A percentile compares a stretch with the other conserved stretches of the same genome.
Conservation (phyloP, 768 basidiomycete genomes). For the Clavulina sp. region DNA sequence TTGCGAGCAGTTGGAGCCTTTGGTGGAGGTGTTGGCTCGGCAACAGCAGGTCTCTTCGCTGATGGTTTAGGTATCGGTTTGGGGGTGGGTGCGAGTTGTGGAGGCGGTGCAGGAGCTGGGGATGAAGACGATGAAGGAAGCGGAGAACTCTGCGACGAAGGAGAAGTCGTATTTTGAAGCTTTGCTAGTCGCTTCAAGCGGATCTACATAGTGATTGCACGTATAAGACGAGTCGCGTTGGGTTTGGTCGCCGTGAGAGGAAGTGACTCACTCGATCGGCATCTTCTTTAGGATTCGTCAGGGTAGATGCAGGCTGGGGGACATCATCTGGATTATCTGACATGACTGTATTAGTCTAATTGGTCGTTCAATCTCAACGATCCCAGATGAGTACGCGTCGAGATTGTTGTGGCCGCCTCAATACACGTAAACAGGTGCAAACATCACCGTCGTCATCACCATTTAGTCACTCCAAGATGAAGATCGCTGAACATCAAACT, state of each 20-base stretch:
- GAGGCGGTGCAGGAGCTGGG: slow-evolving; percentile 17
- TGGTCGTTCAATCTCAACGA: no score
- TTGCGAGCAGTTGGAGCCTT: slow-evolving; percentile 5
- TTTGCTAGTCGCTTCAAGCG: slow-evolving; percentile 83
- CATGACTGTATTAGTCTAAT: no score
- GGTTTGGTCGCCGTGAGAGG: background rate
- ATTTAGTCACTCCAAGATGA: no score
- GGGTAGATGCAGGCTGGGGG: background rate
- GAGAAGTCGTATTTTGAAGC: slow-evolving; percentile 34
- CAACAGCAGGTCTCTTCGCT: background rate
- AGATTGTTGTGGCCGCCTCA: no score
- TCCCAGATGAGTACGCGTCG: no score
- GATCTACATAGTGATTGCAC: slow-evolving; percentile 55
- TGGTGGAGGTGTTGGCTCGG: background rate
- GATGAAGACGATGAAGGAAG: slow-evolving; percentile 25
- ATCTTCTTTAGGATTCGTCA: slow-evolving; percentile 10
- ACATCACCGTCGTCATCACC: no score
- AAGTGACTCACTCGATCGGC: slow-evolving; percentile 7
- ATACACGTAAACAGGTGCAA: no score
- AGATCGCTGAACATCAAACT: no score
- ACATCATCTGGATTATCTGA: background rate
- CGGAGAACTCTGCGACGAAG: no score
- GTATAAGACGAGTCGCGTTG: background rate
- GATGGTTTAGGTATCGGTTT: slow-evolving; percentile 5
- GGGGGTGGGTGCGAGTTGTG: slow-evolving; percentile 15